Evolutionary conservation across 495 filamentous ascomycete species (phyloP), one percentile per base, ranked within the genome.

Genomic region (Tuber umbilicatum): DNA sequence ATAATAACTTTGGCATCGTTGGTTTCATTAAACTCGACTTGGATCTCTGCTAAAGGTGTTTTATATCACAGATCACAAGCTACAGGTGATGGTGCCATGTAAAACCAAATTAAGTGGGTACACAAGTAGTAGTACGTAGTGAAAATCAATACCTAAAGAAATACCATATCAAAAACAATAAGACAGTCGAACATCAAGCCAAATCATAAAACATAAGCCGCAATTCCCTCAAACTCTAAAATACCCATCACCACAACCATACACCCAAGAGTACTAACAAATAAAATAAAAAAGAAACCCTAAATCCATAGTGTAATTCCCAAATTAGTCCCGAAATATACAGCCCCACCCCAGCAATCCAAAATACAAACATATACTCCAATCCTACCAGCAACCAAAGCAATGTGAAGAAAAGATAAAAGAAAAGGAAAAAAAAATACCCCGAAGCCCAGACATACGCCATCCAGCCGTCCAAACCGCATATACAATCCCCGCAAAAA

Each of bases 1-100:
- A 75, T 79, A 73, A 68, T 68, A 70, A 41, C 50, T 43, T 68
- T 40, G 41, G 55, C 38, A 64, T 68, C 42, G 60, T 39, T 37
- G 69, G 47, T 67, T 70, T 71, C 40, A 35, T 27, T 69, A 21
- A 42, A 37, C 27, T 43, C 12, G 67, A 72, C 21, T 41, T 21
- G 37, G 39, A 76, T 73, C 7, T 31, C 70, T 39, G 38, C 19
- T 14, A 41, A 37, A 45, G 21, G 0, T 35, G 10, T 43, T 38
- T 39, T 2, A 39, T 69, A 27, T 69, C 71, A 60, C 70, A 60
- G 50, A 19, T 76, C 45, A 23, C 50, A 27, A 64, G 27, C 27
- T 35, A 64, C 55, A 35, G 55, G 27, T 2, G 55, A 31, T 6
- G 10, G 27, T 64, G 55, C 55, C 14, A 17, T 64, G 55, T 17